Percentiles rank a stretch among this genome's conserved stretches.
phyloP scores from a whole-genome alignment of 2,329 filamentous ascomycete species.

The Graphilbum ipis-grandicollis region DNA sequence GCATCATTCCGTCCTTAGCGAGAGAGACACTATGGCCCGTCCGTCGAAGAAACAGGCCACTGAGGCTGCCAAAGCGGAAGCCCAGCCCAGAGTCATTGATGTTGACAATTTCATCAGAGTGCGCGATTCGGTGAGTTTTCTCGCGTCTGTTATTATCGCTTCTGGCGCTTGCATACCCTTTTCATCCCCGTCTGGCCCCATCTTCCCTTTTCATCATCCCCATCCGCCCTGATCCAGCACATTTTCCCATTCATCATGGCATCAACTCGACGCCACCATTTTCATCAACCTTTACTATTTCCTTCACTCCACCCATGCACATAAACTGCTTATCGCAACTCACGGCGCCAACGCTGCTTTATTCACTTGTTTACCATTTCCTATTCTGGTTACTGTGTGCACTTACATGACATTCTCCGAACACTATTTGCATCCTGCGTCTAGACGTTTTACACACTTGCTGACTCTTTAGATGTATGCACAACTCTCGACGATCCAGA shows the following conservation, averaged over 20 bases:
- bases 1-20: neutral
- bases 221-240: too few species aligned
- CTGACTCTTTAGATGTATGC: constrained; percentile 45
- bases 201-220: too few species aligned
- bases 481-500: constrained; percentile 62
- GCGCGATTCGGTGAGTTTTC: constrained; percentile 56
- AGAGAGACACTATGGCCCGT: constrained; percentile 11
- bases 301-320: too few species aligned
- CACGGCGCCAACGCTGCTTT: too few species aligned
- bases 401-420: too few species aligned
- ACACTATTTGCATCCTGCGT: too few species aligned
- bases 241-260: too few species aligned
- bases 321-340: too few species aligned
- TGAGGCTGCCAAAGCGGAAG: constrained; percentile 14
- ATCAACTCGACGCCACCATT: too few species aligned
- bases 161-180: neutral
- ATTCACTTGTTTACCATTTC: too few species aligned
- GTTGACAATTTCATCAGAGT: constrained; percentile 65
- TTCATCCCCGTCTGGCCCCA: neutral
- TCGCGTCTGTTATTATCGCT: constrained; percentile 1
- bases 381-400: too few species aligned
- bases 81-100: constrained; percentile 35
- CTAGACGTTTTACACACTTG: neutral
- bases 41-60: constrained; percentile 12
- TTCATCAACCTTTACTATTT: too few species aligned